Conservation (phyloP, 768 basidiomycete genomes). For the Cyclocybe aegerita region DNA sequence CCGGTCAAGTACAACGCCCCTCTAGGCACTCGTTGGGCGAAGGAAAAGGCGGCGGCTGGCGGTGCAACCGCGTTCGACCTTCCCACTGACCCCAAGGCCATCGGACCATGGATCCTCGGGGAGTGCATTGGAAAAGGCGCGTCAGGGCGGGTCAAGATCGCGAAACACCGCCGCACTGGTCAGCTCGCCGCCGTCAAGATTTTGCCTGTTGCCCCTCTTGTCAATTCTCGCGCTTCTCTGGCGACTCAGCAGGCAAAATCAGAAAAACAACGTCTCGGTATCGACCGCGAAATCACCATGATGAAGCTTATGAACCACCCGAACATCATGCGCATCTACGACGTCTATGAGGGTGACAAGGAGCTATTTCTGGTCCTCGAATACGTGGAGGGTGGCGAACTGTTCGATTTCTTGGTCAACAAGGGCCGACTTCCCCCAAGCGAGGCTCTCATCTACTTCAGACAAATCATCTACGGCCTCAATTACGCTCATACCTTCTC, state of each 20-base stretch:
- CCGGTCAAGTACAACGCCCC: slow-evolving; percentile 71
- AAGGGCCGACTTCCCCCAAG: slow-evolving; percentile 74
- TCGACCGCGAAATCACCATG: slow-evolving; percentile 95
- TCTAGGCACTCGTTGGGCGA: slow-evolving; percentile 82
- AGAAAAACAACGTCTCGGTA: slow-evolving; percentile 81
- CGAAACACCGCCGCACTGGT: slow-evolving; percentile 79
- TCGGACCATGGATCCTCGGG: slow-evolving; percentile 93
- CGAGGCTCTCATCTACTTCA: slow-evolving; percentile 90
- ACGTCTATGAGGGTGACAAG: slow-evolving; percentile 90
- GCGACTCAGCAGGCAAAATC: slow-evolving; percentile 67
- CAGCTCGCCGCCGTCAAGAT: slow-evolving; percentile 97
- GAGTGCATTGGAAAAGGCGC: slow-evolving; percentile 94
- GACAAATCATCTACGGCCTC: slow-evolving; percentile 92
- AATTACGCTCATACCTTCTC: slow-evolving; percentile 98
- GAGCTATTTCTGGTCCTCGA: slow-evolving; percentile 93
- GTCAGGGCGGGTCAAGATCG: slow-evolving; percentile 93
- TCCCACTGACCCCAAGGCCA: slow-evolving; percentile 79
- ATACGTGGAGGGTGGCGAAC: slow-evolving; percentile 94
- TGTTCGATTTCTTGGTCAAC: slow-evolving; percentile 95
- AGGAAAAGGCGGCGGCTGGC: slow-evolving; percentile 82
- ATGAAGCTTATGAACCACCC: slow-evolving; percentile 99
- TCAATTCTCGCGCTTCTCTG: slow-evolving; percentile 69
- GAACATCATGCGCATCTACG: slow-evolving; percentile 93
- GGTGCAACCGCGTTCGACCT: slow-evolving; percentile 73
- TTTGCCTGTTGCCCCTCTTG: slow-evolving; percentile 77